A percentile compares a stretch with the other conserved stretches of the same genome.
These are phyloP conservation scores for Cercospora zeina DNA, from an alignment of 2,329 filamentous ascomycete species.

Conservation along the genomic window DNA sequence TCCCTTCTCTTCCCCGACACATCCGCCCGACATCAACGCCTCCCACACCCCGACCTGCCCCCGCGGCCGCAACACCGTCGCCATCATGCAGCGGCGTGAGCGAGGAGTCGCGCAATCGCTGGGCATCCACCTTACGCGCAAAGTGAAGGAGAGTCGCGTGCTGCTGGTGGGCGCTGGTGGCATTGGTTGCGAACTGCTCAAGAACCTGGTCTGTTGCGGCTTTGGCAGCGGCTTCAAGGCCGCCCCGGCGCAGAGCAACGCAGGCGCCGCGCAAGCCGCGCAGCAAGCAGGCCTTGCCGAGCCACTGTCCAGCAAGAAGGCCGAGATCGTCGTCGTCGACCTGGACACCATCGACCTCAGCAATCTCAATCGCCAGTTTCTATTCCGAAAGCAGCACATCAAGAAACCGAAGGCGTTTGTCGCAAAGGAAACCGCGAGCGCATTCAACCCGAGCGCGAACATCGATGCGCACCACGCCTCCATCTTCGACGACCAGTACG, in stretches of 20 bases:
- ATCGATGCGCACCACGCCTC: slow-evolving; percentile 90
- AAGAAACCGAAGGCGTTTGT: slow-evolving; percentile 95
- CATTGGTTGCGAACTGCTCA: slow-evolving; percentile 95
- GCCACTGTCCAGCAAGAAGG: slow-evolving; percentile 23
- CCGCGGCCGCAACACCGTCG: slow-evolving; percentile 6
- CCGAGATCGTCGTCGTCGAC: slow-evolving; percentile 87
- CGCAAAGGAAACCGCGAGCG: slow-evolving; percentile 85
- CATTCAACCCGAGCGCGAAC: slow-evolving; percentile 84
- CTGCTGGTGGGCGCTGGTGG: slow-evolving; percentile 95
- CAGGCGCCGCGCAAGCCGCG: slow-evolving; percentile 13
- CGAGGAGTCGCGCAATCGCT: slow-evolving; percentile 62
- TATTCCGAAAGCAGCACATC: slow-evolving; percentile 95
- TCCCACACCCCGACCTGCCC: background rate
- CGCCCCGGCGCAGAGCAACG: slow-evolving; percentile 1
- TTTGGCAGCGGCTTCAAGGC: slow-evolving; percentile 59
- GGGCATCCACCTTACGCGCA: slow-evolving; percentile 60
- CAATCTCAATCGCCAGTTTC: slow-evolving; percentile 95
- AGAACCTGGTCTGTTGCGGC: slow-evolving; percentile 88
- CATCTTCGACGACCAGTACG: slow-evolving; percentile 87
- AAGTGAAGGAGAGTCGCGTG: slow-evolving; percentile 48
- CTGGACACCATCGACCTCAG: slow-evolving; percentile 97
- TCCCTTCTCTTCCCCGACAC: background rate
- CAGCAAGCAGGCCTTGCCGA: background rate
- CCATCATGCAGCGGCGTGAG: slow-evolving; percentile 50
- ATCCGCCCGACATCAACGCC: background rate